Conservation (phyloP, 1,139 yeast genomes). For the Hemisphaericaspora xylanilytica region DNA sequence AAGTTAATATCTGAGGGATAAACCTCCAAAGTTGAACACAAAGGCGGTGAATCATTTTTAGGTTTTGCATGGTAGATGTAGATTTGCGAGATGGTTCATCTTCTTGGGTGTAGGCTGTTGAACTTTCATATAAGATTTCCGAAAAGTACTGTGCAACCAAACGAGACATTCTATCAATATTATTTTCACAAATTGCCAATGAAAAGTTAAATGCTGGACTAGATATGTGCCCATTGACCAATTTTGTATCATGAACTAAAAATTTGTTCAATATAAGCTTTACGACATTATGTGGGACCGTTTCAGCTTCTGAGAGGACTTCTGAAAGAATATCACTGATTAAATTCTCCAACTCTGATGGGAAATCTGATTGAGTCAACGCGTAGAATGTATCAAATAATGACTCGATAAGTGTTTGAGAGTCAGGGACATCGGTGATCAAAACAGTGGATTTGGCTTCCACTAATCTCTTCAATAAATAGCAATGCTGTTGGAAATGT, state of each 20-base stretch:
- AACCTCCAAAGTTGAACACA: slow-evolving; percentile 72
- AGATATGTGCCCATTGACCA: slow-evolving; percentile 21
- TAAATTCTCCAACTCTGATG: slow-evolving; percentile 51
- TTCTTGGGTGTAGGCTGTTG: slow-evolving; percentile 26
- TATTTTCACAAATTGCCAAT: slow-evolving; percentile 64
- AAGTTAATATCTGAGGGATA: slow-evolving; percentile 70
- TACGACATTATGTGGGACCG: slow-evolving; percentile 62
- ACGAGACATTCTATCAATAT: slow-evolving; percentile 73
- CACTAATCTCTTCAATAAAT: slow-evolving; percentile 65
- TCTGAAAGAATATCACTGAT: slow-evolving; percentile 72
- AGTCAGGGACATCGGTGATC: slow-evolving; percentile 70
- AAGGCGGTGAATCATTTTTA: slow-evolving; percentile 60
- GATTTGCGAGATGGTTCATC: slow-evolving; percentile 9
- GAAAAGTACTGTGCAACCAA: slow-evolving; percentile 79
- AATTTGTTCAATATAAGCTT: slow-evolving; percentile 60
- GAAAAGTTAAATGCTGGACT: slow-evolving; percentile 69
- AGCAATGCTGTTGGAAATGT: slow-evolving; percentile 63
- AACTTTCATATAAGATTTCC: slow-evolving; percentile 61
- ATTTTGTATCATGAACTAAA: slow-evolving; percentile 18
- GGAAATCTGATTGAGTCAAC: slow-evolving; percentile 36
- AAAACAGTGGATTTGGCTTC: slow-evolving; percentile 80
- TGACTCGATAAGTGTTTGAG: slow-evolving; percentile 51
- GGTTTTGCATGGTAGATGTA: slow-evolving; percentile 37
- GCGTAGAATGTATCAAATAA: slow-evolving; percentile 66
- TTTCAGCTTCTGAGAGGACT: slow-evolving; percentile 70